phyloP scores from a whole-genome alignment of 257 asterid species.

The Solanum phureja region DNA sequence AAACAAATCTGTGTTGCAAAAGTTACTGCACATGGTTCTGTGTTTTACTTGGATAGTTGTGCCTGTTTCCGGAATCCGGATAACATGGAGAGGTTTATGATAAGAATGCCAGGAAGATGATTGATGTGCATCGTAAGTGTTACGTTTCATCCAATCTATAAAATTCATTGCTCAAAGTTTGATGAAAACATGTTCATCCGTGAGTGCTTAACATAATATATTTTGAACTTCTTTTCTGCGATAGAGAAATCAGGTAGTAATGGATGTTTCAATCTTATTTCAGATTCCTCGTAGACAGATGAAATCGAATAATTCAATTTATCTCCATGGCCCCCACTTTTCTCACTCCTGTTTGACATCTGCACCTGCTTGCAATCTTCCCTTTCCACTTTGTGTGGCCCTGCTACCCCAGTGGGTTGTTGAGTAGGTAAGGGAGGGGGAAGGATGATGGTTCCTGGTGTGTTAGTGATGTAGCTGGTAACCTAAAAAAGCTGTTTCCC shows the following conservation, averaged over 20 bases:
- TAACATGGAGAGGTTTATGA: neutral
- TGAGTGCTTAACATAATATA: neutral
- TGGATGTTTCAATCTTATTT: neutral
- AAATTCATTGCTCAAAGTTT: neutral
- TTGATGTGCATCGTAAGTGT: neutral
- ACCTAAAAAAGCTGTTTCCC: neutral
- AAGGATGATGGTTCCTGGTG: neutral
- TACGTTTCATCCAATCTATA: neutral
- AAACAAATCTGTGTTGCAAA: neutral
- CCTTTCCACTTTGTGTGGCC: neutral
- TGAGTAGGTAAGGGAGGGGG: neutral
- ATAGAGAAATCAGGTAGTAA: neutral
- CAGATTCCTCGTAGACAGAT: neutral
- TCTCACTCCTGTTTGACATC: neutral
- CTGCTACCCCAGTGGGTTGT: neutral
- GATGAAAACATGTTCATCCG: neutral
- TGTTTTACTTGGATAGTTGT: neutral
- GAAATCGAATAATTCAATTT: neutral
- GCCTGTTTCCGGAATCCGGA: neutral
- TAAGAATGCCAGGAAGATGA: neutral
- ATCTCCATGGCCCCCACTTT: neutral
- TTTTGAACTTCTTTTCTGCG: neutral
- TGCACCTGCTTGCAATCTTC: neutral
- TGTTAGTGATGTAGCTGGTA: neutral
- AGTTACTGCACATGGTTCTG: neutral